Conservation (phyloP, 192 early-diverging fungal genomes). For the Entomortierella lignicola region DNA sequence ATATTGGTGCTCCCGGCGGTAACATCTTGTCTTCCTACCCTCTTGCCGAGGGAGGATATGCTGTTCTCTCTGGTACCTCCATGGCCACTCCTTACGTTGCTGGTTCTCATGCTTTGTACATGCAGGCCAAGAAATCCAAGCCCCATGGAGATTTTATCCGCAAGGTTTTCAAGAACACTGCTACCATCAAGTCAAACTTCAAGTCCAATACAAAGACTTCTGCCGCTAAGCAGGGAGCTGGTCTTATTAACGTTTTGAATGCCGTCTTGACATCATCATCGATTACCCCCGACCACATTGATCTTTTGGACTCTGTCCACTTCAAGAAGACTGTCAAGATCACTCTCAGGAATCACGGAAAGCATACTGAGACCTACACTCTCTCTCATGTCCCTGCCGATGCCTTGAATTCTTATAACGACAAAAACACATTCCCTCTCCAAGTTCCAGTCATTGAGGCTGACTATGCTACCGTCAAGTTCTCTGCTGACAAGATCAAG, state of each 20-base stretch:
- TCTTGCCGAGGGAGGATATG: constrained; percentile 54
- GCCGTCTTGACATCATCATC: constrained; percentile 45
- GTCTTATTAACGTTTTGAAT: constrained; percentile 61
- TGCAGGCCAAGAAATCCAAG: constrained; percentile 49
- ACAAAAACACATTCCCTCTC: background rate
- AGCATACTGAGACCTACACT: constrained; percentile 34
- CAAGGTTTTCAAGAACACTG: constrained; percentile 35
- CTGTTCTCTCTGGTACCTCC: constrained; percentile 63
- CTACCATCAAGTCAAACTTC: constrained; percentile 21
- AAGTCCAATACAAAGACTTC: constrained; percentile 37
- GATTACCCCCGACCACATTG: constrained; percentile 59
- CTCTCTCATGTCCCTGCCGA: constrained; percentile 42
- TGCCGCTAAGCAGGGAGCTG: constrained; percentile 61
- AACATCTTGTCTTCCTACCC: constrained; percentile 66
- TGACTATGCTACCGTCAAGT: constrained; percentile 21
- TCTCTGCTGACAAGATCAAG: constrained; percentile 18
- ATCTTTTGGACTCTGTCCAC: constrained; percentile 62
- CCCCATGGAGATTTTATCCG: constrained; percentile 19
- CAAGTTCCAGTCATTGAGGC: constrained; percentile 3
- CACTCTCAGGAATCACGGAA: constrained; percentile 57
- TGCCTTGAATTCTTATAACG: constrained; percentile 33
- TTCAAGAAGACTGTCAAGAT: constrained; percentile 36
- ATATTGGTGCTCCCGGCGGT: constrained; percentile 62
- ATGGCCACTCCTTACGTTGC: constrained; percentile 72
- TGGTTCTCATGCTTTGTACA: constrained; percentile 59